These are phyloP conservation scores for Pharnaceum exiguum DNA, from an alignment of 148 eudicot genomes.

Conservation along the genomic window DNA sequence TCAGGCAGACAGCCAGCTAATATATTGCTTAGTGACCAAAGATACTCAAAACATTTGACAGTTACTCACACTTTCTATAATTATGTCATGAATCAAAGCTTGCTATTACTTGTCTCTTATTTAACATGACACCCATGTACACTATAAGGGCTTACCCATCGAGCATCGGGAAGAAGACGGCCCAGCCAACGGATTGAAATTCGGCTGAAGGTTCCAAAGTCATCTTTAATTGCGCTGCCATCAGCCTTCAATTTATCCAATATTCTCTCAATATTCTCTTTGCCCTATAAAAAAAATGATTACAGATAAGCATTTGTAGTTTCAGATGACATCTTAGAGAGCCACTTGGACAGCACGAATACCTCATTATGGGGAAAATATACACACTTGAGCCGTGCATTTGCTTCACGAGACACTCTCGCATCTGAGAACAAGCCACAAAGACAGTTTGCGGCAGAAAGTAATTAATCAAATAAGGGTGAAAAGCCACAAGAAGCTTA, in stretches of 20 bases:
- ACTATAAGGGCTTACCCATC: conserved; percentile 47
- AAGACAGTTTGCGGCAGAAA: background rate
- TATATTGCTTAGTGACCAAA: no score
- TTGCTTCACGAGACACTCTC: conserved; percentile 37
- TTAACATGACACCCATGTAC: no score
- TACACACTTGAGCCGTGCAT: conserved; percentile 58
- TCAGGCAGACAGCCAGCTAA: no score
- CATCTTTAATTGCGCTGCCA: conserved; percentile 40
- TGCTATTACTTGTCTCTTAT: no score
- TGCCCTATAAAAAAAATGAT: conserved; percentile 48
- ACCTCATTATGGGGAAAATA: conserved; percentile 67
- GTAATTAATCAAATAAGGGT: no score
- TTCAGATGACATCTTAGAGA: no score
- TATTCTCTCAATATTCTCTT: conserved; percentile 57
- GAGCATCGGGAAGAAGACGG: conserved; percentile 81
- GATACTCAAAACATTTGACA: no score
- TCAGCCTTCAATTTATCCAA: conserved; percentile 43
- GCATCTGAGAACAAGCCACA: conserved; percentile 28
- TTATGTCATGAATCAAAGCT: no score
- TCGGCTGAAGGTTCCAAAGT: conserved; percentile 54
- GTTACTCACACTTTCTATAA: no score
- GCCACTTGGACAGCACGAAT: conserved; percentile 1
- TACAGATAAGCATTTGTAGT: no score
- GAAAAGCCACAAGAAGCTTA: background rate
- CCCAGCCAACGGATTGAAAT: conserved; percentile 72